These are phyloP conservation scores for Globisporangium orthogonon DNA, from an alignment of 352 stramenopile genomes.

Conservation along the genomic window DNA sequence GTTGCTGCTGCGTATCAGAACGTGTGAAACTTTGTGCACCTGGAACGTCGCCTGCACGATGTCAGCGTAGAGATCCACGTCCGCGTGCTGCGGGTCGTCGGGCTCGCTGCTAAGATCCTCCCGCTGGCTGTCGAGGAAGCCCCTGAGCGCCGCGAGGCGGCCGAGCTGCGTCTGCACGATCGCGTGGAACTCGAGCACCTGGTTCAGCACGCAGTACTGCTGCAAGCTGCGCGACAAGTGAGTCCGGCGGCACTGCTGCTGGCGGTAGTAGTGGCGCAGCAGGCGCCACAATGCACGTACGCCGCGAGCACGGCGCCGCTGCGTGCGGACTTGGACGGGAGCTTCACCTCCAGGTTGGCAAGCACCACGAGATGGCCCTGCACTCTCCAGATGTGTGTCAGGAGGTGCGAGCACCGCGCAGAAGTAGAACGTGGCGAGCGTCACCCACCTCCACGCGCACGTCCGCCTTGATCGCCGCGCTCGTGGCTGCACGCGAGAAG, in stretches of 20 bases:
- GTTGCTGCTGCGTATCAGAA: neutral
- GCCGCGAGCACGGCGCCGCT: slow-evolving; percentile 38
- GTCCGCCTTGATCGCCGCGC: slow-evolving; percentile 52
- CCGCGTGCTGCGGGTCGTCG: slow-evolving; percentile 30
- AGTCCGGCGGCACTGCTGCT: neutral
- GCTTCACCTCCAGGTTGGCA: slow-evolving; percentile 63
- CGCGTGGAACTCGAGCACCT: slow-evolving; percentile 81
- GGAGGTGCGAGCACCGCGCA: neutral
- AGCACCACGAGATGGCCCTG: slow-evolving; percentile 73
- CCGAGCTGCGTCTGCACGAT: slow-evolving; percentile 54
- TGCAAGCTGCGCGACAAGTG: slow-evolving; percentile 32
- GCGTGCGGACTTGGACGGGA: slow-evolving; percentile 41
- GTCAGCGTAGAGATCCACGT: slow-evolving; percentile 53
- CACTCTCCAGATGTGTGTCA: slow-evolving; percentile 1
- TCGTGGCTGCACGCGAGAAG: slow-evolving; percentile 36
- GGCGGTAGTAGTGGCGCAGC: no score
- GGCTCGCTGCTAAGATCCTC: slow-evolving; percentile 21
- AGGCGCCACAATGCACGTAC: slow-evolving; percentile 20
- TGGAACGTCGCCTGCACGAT: slow-evolving; percentile 44
- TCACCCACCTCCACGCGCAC: slow-evolving; percentile 55
- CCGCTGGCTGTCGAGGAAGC: slow-evolving; percentile 38
- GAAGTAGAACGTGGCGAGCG: no score
- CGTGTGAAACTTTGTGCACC: slow-evolving; percentile 1
- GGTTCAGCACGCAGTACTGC: slow-evolving; percentile 79
- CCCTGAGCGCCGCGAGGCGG: slow-evolving; percentile 37